These are phyloP conservation scores for Magnusiomyces fungicola DNA, from an alignment of 1,139 yeast genomes.

Conservation along the genomic window DNA sequence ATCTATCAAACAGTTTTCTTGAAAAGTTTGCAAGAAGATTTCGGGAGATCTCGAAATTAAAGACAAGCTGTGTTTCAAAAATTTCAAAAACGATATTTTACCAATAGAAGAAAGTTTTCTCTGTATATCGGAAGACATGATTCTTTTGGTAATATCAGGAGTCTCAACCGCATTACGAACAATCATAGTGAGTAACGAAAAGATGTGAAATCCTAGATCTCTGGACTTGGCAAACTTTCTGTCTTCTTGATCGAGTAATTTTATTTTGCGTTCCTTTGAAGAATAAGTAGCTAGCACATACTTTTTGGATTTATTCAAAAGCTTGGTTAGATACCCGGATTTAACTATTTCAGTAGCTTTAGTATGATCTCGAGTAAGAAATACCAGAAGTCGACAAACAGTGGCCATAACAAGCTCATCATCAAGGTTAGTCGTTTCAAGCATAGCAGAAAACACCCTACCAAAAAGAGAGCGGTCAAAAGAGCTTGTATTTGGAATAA, in stretches of 20 bases:
- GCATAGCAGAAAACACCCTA: slow-evolving; percentile 39
- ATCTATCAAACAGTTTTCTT: slow-evolving; percentile 31
- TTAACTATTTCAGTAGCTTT: slow-evolving; percentile 38
- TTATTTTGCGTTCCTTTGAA: background rate
- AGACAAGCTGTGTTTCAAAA: slow-evolving; percentile 50
- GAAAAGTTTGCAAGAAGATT: slow-evolving; percentile 46
- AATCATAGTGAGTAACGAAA: slow-evolving; percentile 35
- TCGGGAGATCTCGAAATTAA: slow-evolving; percentile 54
- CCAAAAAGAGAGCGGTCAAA: slow-evolving; percentile 33
- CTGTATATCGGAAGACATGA: slow-evolving; percentile 35
- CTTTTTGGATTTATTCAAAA: slow-evolving; percentile 28
- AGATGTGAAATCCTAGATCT: slow-evolving; percentile 26
- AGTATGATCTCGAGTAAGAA: slow-evolving; percentile 43
- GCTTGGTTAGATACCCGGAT: slow-evolving; percentile 37
- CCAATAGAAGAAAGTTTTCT: slow-evolving; percentile 36
- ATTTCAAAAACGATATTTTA: slow-evolving; percentile 40
- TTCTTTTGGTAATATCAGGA: slow-evolving; percentile 40
- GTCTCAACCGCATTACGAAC: slow-evolving; percentile 69
- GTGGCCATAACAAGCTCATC: slow-evolving; percentile 45
- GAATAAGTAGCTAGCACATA: slow-evolving; percentile 24
- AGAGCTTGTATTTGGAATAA: slow-evolving; percentile 12
- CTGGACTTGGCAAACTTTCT: slow-evolving; percentile 5
- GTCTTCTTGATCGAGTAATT: background rate
- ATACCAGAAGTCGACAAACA: slow-evolving; percentile 45
- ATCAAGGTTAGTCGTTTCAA: slow-evolving; percentile 36